Base-by-base conservation (phyloP, 2,329 filamentous ascomycete species). In the Colletotrichum sp. region DNA sequence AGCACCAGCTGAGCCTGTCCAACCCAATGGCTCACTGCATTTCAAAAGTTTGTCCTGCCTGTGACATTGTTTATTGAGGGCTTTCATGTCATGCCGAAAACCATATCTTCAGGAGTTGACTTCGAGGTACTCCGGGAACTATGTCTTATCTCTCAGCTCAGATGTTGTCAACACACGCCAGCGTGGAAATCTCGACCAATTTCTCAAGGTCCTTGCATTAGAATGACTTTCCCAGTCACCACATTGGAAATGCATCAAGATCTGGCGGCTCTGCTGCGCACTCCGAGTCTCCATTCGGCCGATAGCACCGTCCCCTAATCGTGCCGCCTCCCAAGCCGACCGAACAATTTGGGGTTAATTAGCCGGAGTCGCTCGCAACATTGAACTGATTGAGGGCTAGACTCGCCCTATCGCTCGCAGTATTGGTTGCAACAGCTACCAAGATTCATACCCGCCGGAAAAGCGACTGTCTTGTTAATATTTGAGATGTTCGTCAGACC, bases 201-300 rank as follows among this genome's bases (percentile, higher is more conserved):
- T 49, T 49, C 39, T n/a, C 9, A 6, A 49, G 13, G 18, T n/a
- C 13, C 18, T 49, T 12, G 39, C 1, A 49, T n/a, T 6, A 4
- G 44, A 0, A 21, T 49, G n/a, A 2, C 1, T 12, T 21, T 13
- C 44, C 1, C 44, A 49, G 6, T 49, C 10, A 21, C 10, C 1
- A 1, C n/a, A 21, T 4, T 7, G 3, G 44, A 7, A 13, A 52
- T 21, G 10, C 44, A 52, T 21, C n/a, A 21, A 21, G n/a, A 13
- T 21, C n/a, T 52, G n/a, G n/a, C 4, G 4, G 44, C 44, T 52
- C 10, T 52, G 10, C n/a, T 21, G 6, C n/a, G 10, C 44, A 13
- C 6, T 13, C 10, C 6, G 4, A 52, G n/a, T 21, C 44, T 13
- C n/a, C 12, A 52, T 21, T 24, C 44, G 44, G 44, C 44, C 44